phyloP scores from a whole-genome alignment of 2,329 filamentous ascomycete species.

The Albifimbria verrucaria region DNA sequence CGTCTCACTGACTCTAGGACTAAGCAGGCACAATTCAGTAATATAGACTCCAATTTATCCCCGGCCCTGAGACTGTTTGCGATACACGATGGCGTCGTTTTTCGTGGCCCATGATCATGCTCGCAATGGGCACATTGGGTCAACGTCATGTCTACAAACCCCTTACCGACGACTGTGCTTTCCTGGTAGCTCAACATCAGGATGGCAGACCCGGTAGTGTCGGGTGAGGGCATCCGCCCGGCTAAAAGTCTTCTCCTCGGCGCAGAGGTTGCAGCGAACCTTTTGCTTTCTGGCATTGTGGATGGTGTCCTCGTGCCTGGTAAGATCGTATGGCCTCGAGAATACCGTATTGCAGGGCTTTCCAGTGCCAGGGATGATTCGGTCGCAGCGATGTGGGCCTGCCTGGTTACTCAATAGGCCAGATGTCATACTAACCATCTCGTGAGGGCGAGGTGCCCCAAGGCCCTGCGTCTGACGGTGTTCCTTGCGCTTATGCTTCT shows the following conservation, averaged over 20 bases:
- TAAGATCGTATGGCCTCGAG: conserved; percentile 92
- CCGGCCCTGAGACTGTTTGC: no score
- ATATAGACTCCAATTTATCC: no score
- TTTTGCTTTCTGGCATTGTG: conserved; percentile 93
- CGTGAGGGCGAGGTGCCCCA: conserved; percentile 20
- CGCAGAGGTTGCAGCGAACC: conserved; percentile 87
- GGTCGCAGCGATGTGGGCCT: no score
- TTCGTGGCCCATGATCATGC: no score
- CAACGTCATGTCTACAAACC: no score
- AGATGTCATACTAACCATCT: conserved; percentile 41
- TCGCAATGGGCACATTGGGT: no score
- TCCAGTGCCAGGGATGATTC: conserved; percentile 90
- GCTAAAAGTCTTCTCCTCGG: conserved; percentile 95
- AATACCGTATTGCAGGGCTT: conserved; percentile 95
- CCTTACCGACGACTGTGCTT: conserved; percentile 40
- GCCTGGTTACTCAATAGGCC: no score
- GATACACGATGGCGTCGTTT: no score
- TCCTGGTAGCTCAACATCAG: conserved; percentile 79
- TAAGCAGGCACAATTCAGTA: no score
- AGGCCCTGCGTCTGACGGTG: conserved; percentile 70
- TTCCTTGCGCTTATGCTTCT: conserved; percentile 93
- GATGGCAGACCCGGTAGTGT: conserved; percentile 92
- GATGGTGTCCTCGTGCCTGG: conserved; percentile 94
- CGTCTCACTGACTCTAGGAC: no score
- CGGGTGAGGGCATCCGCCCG: conserved; percentile 90